Base-by-base conservation (phyloP, 2,329 filamentous ascomycete species). In the Xylariaceae sp. region DNA sequence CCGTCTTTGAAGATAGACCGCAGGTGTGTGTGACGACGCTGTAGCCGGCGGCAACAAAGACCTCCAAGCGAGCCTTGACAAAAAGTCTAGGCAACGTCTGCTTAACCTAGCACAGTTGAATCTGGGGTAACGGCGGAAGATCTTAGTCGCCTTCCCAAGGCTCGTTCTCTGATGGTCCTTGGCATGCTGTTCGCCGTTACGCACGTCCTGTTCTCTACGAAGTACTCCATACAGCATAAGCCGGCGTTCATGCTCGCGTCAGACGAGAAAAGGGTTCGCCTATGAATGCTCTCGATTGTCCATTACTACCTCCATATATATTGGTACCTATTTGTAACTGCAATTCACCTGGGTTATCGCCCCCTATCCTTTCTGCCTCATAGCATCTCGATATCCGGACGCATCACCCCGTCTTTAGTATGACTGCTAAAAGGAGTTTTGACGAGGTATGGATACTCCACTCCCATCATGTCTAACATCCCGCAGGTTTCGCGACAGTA, bases 151-250 rank as follows among this genome's bases (percentile, higher is more conserved):
- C 7, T 30, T 54, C 44, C 34, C 39, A 52, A 44, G 41, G 37
- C 17, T 50, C 3, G 23, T 52, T 49, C 51, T 8, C 10, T 48
- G 53, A 39, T 50, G 47, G 48, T 41, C 11, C 7, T 55, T 55
- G 34, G 49, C 57, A 58, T 53, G 48, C 41, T 11, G 11, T 50
- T 55, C 51, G 18, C 47, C 39, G 58, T 56, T 51, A 57, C 51
- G 55, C 59, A 53, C 49, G 15, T 18, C 50, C 11, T 10, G 11
- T n/a, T 30, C 23, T 35, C 10, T 35, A 51, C 13, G 30, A 30
- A 30, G 15, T n/a, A 15, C 11, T 41, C 23, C 10, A 35, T 51
- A 51, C 49, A 51, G 11, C 49, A 51, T 51, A 15, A 51, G 49
- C 49, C 13, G 13, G 23, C 23, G 49, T 51, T 35, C 49, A 51